Percentiles rank a stretch among this genome's conserved stretches.
Conservation (phyloP, 75 land plant genomes). For the Sequoia sempervirens region DNA sequence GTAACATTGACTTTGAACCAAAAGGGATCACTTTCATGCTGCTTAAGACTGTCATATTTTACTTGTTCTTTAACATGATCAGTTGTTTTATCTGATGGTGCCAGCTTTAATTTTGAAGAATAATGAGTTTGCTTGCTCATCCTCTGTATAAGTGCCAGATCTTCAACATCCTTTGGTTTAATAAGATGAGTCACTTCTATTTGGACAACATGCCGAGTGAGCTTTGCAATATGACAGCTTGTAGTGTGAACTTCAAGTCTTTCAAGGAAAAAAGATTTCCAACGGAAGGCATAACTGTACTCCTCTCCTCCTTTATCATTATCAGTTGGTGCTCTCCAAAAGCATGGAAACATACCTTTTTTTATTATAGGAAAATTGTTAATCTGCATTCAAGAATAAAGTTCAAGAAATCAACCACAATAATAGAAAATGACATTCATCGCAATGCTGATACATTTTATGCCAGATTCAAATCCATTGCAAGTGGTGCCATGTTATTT, state of each 20-base stretch:
- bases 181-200: conserved; percentile 36
- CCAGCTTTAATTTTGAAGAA: not conserved
- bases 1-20: conserved; percentile 39
- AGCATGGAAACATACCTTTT: conserved; percentile 77
- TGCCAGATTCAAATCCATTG: not conserved
- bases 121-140: not conserved
- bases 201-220: conserved; percentile 34
- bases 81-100: not conserved
- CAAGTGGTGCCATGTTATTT: not conserved
- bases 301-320: conserved; percentile 93
- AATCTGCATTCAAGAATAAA: conserved; percentile 41
- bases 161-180: conserved; percentile 27
- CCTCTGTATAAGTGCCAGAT: not conserved
- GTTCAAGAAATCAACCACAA: not conserved
- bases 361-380: conserved; percentile 40
- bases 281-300: conserved; percentile 60
- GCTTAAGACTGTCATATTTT: not conserved
- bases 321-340: conserved; percentile 96
- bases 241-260: conserved; percentile 31
- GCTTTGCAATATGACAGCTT: conserved; percentile 32
- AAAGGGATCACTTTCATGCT: not conserved
- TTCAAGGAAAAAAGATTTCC: conserved; percentile 63
- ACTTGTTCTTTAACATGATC: not conserved
- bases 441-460: not conserved
- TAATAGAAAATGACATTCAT: not conserved